Evolutionary conservation across 2,329 filamentous ascomycete species (phyloP), one percentile per base, ranked within the genome.

Genomic region (Aspergillus pseudoviridinutans): DNA sequence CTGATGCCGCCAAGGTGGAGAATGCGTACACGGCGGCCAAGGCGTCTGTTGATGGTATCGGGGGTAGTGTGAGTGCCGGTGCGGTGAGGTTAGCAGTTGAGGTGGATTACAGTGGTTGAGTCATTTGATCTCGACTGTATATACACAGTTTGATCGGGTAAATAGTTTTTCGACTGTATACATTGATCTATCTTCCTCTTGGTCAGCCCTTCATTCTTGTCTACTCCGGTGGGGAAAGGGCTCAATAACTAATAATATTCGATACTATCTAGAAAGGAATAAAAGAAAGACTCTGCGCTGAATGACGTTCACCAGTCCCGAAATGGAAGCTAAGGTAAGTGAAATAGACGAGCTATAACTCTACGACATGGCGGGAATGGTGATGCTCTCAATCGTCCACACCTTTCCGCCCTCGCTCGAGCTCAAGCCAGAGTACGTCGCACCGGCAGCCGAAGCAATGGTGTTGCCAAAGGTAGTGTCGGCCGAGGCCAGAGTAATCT

Each of bases 311-410:
- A 25, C 24, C 24, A 25, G 24, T 25, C 24, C 2, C 24, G 24
- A 25, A 4, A 25, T 25, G 24, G 24, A 25, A 25, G 24, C 24
- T 25, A 25, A 25, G 24, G 24, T 17, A 17, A 4, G n/a, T 5
- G 47, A 27, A 3, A 49, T 35, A 14, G 10, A 3, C 2, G n/a
- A 8, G 2, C 24, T 27, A 6, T 49, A 6, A 27, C 4, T 27
- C 14, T 54, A 61, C 10, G 51, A 38, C 71, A 76, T 75, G 4
- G 67, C 65, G 28, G 73, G 73, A 50, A 76, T 61, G 38, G 66
- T 67, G 41, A 78, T 76, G 3, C 58, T 64, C 4, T 64, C 63
- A 57, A 78, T 75, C 0, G 65, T 71, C 74, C 74, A 76, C 24
- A 75, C 66, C 55, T 70, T 74, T 7, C 74, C 73, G 27, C 68